Evolutionary conservation across 2,329 filamentous ascomycete species (phyloP).

Genomic region (Paraphoma sp.): DNA sequence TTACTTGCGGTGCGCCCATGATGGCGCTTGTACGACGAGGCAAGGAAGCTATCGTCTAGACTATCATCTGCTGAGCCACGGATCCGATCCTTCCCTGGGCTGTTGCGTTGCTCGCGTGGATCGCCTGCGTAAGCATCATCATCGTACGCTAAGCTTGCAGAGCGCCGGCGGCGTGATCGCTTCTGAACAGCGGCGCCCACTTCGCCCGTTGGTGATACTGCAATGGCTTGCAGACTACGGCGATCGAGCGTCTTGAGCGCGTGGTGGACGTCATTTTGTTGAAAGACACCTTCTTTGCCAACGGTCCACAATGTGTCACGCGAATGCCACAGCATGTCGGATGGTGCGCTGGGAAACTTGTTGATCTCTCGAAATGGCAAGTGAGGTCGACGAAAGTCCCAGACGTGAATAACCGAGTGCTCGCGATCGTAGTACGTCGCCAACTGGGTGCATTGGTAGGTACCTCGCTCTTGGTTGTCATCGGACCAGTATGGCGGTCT

Average conservation of each 20-base stretch:
- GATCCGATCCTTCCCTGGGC: constrained; percentile 55
- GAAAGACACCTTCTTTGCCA: constrained; percentile 65
- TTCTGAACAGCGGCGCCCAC: constrained; percentile 62
- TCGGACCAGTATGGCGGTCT: constrained; percentile 64
- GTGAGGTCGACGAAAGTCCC: constrained; percentile 68
- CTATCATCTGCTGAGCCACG: constrained; percentile 64
- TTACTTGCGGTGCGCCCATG: constrained; percentile 55
- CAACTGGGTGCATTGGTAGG: constrained; percentile 67
- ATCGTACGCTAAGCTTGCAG: constrained; percentile 49
- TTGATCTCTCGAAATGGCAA: constrained; percentile 68
- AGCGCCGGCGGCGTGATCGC: constrained; percentile 52
- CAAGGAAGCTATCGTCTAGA: constrained; percentile 62
- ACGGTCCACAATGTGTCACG: constrained; percentile 71
- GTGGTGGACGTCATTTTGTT: constrained; percentile 68
- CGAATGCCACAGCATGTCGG: constrained; percentile 69
- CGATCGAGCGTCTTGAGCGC: constrained; percentile 65
- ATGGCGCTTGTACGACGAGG: constrained; percentile 55
- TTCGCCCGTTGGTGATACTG: constrained; percentile 64
- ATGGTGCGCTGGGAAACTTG: constrained; percentile 61
- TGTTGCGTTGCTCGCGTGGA: constrained; percentile 51
- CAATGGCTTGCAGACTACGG: constrained; percentile 62
- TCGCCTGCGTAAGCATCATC: constrained; percentile 48
- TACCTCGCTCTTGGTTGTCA: constrained; percentile 58
- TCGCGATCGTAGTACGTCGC: constrained; percentile 68
- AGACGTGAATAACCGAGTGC: constrained; percentile 67